These are phyloP conservation scores for Trametes villosa DNA, from an alignment of 768 basidiomycete species.

Conservation along the genomic window DNA sequence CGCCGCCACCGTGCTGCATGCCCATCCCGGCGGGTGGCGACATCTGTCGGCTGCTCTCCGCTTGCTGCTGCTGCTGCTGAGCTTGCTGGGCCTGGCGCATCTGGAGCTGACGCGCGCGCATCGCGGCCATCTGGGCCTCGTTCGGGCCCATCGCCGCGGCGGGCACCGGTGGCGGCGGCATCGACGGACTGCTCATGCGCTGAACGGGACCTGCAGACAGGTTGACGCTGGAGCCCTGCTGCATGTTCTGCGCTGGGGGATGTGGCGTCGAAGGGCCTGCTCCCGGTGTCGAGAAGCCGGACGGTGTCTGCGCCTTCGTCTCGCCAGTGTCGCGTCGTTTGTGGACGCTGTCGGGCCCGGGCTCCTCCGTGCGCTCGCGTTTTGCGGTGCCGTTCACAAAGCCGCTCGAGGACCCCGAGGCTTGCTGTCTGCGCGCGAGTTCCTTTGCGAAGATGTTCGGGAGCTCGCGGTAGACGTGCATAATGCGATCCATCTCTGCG, in stretches of 20 bases:
- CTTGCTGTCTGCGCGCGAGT: slow-evolving; percentile 32
- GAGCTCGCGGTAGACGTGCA: slow-evolving; percentile 64
- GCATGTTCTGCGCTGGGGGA: slow-evolving; percentile 23
- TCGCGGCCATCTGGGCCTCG: slow-evolving; percentile 38
- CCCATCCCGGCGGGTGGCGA: slow-evolving; percentile 22
- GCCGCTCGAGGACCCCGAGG: not conserved
- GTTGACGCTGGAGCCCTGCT: not conserved
- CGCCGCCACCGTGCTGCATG: not conserved
- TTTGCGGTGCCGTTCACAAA: slow-evolving; percentile 46
- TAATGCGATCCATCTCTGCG: slow-evolving; percentile 60
- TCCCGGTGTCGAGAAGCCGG: slow-evolving; percentile 27
- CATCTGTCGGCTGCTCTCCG: slow-evolving; percentile 27
- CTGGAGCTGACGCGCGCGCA: slow-evolving; percentile 38
- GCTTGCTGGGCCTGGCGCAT: slow-evolving; percentile 36
- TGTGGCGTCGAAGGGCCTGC: slow-evolving; percentile 21
- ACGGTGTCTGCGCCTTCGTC: slow-evolving; percentile 44
- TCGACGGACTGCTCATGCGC: slow-evolving; percentile 28
- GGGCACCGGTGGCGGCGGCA: slow-evolving; percentile 38
- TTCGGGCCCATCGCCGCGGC: slow-evolving; percentile 29
- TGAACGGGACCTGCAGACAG: slow-evolving; percentile 13
- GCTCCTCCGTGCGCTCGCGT: slow-evolving; percentile 64
- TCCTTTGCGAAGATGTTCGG: slow-evolving; percentile 62
- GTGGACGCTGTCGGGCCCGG: slow-evolving; percentile 43
- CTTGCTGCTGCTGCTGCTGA: slow-evolving; percentile 24
- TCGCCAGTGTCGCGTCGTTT: slow-evolving; percentile 78